Base-by-base conservation (phyloP, 176 grass and related monocot genomes). In the Oryza officinalis region DNA sequence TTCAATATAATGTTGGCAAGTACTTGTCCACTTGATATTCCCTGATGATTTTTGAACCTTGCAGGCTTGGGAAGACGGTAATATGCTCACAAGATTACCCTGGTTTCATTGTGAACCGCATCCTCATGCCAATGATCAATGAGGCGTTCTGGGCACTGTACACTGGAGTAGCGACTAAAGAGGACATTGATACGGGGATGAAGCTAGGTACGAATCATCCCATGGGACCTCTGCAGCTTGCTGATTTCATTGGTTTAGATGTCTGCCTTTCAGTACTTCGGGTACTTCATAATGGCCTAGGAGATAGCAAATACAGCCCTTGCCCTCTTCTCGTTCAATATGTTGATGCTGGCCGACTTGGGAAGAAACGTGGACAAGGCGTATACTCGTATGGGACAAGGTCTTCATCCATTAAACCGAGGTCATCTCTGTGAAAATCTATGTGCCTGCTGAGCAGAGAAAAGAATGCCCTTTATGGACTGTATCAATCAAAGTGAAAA, bases 91-190 rank as follows among this genome's bases (percentile, higher is more conserved):
- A 92, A 87, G 93, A 98, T 81, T 95, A 85, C 57, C 96, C 96
- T 22, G 96, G 91, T 45, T 98, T 98, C 75, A 98, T 98, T 33
- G 96, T 98, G 43, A 98, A 98, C 77, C 89, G 96, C 45, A 94
- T 98, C 67, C 85, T 98, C 35, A 90, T 98, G 93, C 96, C 96
- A 3, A 93, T 95, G 96, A 94, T 98, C 14, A 98, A 98, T 31
- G 96, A 98, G 54, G 96, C 96, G 9, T 98, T 98, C 35, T 93
- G 88, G 73, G 52, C 96, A 8, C 78, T 98, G 72, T 89, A 95
- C 60, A 95, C 93, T 3, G 89, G 91, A 77, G 93, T 98, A 17
- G 91, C 93, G 2, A 98, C 93, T 49, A 98, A 95, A 85, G 96
- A 98, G 65, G 93, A 95, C 78, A 98, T 98, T 10, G 96, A 98